Base-by-base conservation (phyloP, 768 basidiomycete species). In the Boletus subparvulus region DNA sequence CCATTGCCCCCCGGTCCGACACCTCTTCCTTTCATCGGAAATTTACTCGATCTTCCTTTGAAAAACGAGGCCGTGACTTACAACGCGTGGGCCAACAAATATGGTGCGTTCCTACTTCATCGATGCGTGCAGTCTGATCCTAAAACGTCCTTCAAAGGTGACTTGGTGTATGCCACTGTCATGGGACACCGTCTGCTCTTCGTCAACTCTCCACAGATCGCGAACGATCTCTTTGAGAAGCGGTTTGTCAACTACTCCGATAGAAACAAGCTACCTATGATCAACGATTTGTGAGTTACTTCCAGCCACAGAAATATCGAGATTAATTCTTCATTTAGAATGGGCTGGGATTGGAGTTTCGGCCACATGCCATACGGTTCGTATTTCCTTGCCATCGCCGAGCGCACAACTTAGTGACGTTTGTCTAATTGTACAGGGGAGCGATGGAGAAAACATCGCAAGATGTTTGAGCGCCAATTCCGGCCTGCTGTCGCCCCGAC, bases 241-340 rank as follows among this genome's bases (percentile, higher is more conserved):
- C 74, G 80, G 16, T 81, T 79, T 32, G 62, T 70, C 17, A 83
- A 82, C 47, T 86, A 85, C 59, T 84, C 85, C 6, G 82, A 83
- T 60, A 77, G 82, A 43, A 73, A 69, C 39, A 60, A 75, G 55
- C 69, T 79, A 9, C 70, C 74, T 0, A 83, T 83, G 82, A 77
- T 80, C 54, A 75, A 80, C 52, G 78, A 79, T 24, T 58, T 83
- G 80, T 80, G 54, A 52, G 74, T 68, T 44, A 28, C 39, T 42
- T 56, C 33, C 36, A 17, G 33, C 35, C 28, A 5, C 8, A 12
- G 7, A 3, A 17, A 30, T 42, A 19, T 8, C 3, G 13, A 13
- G 17, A 28, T 4, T 56, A 51, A 48, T 49, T 63, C 72, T 56
- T 28, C 14, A 66, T 73, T 16, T 72, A 78, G 80, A 67, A 66